These are phyloP conservation scores for Furcasterigmium sp. DNA, from an alignment of 2,329 filamentous ascomycete species.

Conservation along the genomic window DNA sequence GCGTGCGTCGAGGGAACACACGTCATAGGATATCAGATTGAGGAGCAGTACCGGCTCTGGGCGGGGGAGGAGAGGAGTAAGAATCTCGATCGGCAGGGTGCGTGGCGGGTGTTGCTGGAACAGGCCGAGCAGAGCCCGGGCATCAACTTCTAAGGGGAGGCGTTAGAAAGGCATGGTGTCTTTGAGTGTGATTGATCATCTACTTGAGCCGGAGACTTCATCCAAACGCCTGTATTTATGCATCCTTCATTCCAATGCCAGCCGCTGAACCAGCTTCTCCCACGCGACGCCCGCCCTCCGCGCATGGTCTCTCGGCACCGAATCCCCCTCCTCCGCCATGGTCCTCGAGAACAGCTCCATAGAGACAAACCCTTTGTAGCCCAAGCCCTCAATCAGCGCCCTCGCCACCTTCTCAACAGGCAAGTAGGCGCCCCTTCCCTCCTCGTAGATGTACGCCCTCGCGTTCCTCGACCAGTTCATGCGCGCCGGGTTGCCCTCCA, in stretches of 20 bases:
- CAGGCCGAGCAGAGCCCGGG: conserved; percentile 22
- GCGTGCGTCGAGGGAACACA: conserved; percentile 29
- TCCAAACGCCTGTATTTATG: neutral
- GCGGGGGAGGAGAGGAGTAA: conserved; percentile 20
- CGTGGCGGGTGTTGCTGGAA: conserved; percentile 23
- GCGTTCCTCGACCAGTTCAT: conserved; percentile 63
- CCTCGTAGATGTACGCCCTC: conserved; percentile 54
- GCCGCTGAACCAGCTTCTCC: conserved; percentile 25
- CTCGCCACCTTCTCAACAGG: conserved; percentile 48
- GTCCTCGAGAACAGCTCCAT: conserved; percentile 55
- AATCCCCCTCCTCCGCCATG: conserved; percentile 35
- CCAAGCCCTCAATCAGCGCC: conserved; percentile 48
- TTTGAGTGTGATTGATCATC: no score
- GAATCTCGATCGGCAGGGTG: conserved; percentile 18
- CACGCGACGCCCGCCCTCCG: conserved; percentile 43
- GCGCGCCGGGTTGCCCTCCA: conserved; percentile 44
- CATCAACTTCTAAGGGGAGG: conserved; percentile 25
- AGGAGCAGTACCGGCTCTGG: conserved; percentile 32
- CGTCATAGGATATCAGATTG: conserved; percentile 34
- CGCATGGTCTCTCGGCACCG: conserved; percentile 47
- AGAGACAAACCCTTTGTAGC: conserved; percentile 53
- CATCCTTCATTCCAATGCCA: neutral
- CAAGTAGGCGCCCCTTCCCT: conserved; percentile 48
- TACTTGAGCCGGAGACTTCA: no score
- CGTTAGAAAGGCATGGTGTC: no score